These are phyloP conservation scores for Ogataea trehalophila DNA, from an alignment of 805 yeast genomes.

Conservation along the genomic window DNA sequence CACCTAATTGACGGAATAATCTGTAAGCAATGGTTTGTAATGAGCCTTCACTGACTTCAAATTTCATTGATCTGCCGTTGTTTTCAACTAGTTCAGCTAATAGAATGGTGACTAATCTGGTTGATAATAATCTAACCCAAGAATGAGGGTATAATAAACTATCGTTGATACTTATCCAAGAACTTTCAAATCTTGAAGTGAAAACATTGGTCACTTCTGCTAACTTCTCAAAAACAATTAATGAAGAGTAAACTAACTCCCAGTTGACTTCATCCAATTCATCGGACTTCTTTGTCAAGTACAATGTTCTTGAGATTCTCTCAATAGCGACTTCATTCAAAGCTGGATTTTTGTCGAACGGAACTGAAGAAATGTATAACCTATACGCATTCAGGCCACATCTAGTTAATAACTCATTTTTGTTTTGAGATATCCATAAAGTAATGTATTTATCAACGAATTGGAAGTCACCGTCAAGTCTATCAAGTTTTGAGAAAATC, in stretches of 20 bases:
- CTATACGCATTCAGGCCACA: slow-evolving; percentile 75
- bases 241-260: slow-evolving; percentile 71
- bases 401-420: slow-evolving; percentile 49
- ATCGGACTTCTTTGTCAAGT: slow-evolving; percentile 31
- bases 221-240: slow-evolving; percentile 37
- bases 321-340: slow-evolving; percentile 27
- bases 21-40: slow-evolving; percentile 67
- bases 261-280: slow-evolving; percentile 47
- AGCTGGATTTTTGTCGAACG: slow-evolving; percentile 30
- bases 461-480: slow-evolving; percentile 20
- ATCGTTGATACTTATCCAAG: slow-evolving; percentile 51
- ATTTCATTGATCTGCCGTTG: slow-evolving; percentile 14
- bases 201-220: slow-evolving; percentile 28
- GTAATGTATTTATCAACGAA: slow-evolving; percentile 37
- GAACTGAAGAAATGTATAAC: slow-evolving; percentile 48
- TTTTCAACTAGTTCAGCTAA: slow-evolving; percentile 31
- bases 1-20: slow-evolving; percentile 72
- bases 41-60: slow-evolving; percentile 35
- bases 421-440: slow-evolving; percentile 62
- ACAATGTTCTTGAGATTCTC: slow-evolving; percentile 15
- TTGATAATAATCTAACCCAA: slow-evolving; percentile 75
- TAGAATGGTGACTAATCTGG: slow-evolving; percentile 52
- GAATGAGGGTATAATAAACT: slow-evolving; percentile 79
- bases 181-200: slow-evolving; percentile 35
- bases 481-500: slow-evolving; percentile 47